Evolutionary conservation across 2,329 filamentous ascomycete species (phyloP).

Genomic region (Leptographium procerum): DNA sequence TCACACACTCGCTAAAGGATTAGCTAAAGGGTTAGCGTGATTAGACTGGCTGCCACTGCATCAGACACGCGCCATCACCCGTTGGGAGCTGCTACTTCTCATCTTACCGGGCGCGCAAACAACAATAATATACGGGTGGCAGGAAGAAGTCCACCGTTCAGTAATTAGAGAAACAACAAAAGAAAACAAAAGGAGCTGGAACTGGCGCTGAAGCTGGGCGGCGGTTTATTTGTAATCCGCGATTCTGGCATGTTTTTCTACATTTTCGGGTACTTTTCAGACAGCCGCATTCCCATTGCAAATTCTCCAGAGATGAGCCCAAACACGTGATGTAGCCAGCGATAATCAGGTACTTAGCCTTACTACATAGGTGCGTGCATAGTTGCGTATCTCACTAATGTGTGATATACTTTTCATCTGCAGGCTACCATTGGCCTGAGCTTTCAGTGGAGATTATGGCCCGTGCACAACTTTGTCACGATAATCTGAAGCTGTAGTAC

Average conservation of each 20-base stretch:
- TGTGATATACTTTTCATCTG: neutral
- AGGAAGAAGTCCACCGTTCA: neutral
- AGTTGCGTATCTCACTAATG: neutral
- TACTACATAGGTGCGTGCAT: neutral
- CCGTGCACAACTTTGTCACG: neutral
- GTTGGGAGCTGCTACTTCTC: neutral
- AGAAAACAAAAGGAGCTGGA: neutral
- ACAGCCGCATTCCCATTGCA: neutral
- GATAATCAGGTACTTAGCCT: neutral
- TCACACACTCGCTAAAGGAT: neutral
- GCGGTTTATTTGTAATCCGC: neutral
- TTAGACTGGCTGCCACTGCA: neutral
- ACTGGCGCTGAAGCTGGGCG: neutral
- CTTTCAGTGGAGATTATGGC: neutral
- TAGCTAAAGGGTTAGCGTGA: slow-evolving; percentile 4
- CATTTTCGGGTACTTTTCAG: neutral
- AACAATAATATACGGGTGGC: neutral
- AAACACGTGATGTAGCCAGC: neutral
- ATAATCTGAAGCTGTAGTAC: neutral
- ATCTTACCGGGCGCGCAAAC: neutral
- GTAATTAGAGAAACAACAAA: neutral
- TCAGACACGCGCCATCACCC: slow-evolving; percentile 1
- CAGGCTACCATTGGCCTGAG: neutral
- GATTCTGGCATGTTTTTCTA: neutral
- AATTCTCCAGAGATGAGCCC: neutral